Base-by-base conservation (phyloP, 2,329 filamentous ascomycete genomes). In the Zalaria obscura region DNA sequence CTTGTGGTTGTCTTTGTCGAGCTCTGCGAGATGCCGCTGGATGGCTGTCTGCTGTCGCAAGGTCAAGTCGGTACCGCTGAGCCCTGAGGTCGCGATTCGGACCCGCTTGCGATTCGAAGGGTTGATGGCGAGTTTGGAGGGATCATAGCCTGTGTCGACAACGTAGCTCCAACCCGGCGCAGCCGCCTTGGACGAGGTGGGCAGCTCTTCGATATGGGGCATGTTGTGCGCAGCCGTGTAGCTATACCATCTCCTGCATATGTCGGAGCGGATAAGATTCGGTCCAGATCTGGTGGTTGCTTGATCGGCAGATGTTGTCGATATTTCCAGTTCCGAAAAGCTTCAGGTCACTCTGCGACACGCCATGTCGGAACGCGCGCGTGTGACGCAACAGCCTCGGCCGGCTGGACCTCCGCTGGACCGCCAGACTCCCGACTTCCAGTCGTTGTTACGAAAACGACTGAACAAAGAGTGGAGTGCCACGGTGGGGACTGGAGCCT, bases 131-230 rank as follows among this genome's bases (percentile, higher is more conserved):
- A 66, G 59, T 50, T 72, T 70, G 6, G 75, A 69, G 8, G 73
- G 70, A 42, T 75, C 70, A 42, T 73, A 70, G 60, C 72, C 57
- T 10, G 74, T 78, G 56, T 94, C 85, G 27, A 87, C 79, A 1
- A 95, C 84, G 58, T 94, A 94, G 8, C 86, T 86, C 82, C 87
- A 96, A 54, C 89, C 89, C 1, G 89, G 87, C 1, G 85, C 83
- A 10, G 77, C 78, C 46, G 76, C 77, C 11, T 55, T 55, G 27
- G 77, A 68, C 55, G 76, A 78, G 44, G 65, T 66, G 31, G 85
- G 83, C 43, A 95, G 68, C 52, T 93, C 81, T 62, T 93, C 79
- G 53, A 96, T 85, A 53, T 83, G 81, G 50, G 75, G 75, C 71
- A 48, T 48, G 36, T 27, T 27, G 8, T 38, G 8, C n/a, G n/a